Evolutionary conservation across 768 basidiomycete species (phyloP).

Genomic region (Agaricus subrufescens): DNA sequence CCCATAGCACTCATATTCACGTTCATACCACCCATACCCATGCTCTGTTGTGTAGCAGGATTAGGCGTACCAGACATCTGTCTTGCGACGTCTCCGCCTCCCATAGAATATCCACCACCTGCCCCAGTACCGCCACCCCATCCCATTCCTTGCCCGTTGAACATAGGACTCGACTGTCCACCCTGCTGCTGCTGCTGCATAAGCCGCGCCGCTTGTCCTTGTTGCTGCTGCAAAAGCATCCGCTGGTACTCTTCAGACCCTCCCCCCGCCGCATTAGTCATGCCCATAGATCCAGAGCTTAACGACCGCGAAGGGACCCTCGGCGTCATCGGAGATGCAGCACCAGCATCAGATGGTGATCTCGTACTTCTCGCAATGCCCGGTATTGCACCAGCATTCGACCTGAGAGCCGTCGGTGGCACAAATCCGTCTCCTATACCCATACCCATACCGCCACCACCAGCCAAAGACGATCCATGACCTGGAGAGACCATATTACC

Average conservation of each 20-base stretch:
- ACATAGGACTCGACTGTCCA: constrained; percentile 17
- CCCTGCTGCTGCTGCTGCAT: constrained; percentile 28
- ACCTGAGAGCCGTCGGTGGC: constrained; percentile 41
- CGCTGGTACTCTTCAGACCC: constrained; percentile 50
- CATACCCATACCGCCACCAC: constrained; percentile 14
- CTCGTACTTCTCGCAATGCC: constrained; percentile 73
- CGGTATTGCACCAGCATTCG: constrained; percentile 53
- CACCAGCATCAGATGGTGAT: constrained; percentile 58
- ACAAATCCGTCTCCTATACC: constrained; percentile 24
- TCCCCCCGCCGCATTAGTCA: constrained; percentile 18
- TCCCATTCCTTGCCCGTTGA: constrained; percentile 5
- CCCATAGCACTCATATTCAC: constrained; percentile 11
- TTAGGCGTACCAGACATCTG: constrained; percentile 7
- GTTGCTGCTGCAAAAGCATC: constrained; percentile 44
- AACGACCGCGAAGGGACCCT: constrained; percentile 28
- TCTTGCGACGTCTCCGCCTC: constrained; percentile 3
- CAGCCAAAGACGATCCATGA: constrained; percentile 17
- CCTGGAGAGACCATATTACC: constrained; percentile 25
- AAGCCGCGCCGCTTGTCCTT: constrained; percentile 30
- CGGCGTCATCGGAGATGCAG: constrained; percentile 46
- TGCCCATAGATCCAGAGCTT: constrained; percentile 31
- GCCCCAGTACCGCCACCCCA: constrained; percentile 1
- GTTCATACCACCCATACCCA: constrained; percentile 7
- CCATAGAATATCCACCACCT: constrained; percentile 1
- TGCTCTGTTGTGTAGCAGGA: neutral